phyloP scores from a whole-genome alignment of 139 green algal genomes.

The Chlorella sp. region DNA sequence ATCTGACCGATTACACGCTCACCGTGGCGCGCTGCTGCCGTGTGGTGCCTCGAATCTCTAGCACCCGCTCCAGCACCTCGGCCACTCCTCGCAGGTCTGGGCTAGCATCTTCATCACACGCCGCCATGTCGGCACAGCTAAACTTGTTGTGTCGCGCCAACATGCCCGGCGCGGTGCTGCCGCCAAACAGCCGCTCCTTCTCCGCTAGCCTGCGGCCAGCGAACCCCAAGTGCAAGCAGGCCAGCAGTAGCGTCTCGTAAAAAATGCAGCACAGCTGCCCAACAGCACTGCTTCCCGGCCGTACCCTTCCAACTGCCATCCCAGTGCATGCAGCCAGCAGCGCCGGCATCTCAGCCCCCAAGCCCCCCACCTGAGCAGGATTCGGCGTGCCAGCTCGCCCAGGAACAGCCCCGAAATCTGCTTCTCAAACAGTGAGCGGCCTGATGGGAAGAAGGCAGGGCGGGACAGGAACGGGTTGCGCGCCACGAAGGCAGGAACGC shows the following conservation, averaged over 20 bases:
- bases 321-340: background rate
- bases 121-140: conserved; percentile 47
- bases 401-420: conserved; percentile 90
- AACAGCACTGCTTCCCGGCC: no score
- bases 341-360: background rate
- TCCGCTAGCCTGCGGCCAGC: conserved; percentile 44
- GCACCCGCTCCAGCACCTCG: conserved; percentile 30
- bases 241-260: background rate
- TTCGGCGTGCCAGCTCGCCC: conserved; percentile 81
- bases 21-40: conserved; percentile 17
- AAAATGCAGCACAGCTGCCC: background rate
- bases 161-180: conserved; percentile 11
- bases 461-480: background rate
- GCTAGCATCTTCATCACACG: conserved; percentile 58
- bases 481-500: background rate
- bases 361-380: conserved; percentile 60
- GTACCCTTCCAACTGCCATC: no score
- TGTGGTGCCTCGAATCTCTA: conserved; percentile 8
- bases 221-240: no score
- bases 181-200: conserved; percentile 54
- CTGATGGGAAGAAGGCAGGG: conserved; percentile 19
- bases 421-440: conserved; percentile 89
- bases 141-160: conserved; percentile 40
- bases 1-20: background rate
- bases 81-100: conserved; percentile 21